These are phyloP conservation scores for Setomelanomma holmii DNA, from an alignment of 2,329 filamentous ascomycete genomes.

Conservation along the genomic window DNA sequence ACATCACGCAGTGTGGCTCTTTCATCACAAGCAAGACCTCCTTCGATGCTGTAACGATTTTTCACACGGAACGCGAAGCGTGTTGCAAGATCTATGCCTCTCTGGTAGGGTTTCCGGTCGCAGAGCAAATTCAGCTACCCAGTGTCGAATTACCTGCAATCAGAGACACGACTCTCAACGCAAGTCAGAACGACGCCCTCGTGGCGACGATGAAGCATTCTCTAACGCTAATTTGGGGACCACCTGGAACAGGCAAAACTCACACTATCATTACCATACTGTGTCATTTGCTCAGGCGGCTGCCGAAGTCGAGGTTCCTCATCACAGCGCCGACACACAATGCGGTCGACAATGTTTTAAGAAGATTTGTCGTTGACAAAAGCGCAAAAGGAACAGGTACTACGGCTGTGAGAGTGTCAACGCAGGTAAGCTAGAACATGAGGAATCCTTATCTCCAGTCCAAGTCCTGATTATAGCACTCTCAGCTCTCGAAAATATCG, in stretches of 20 bases:
- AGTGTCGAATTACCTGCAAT: constrained; percentile 19
- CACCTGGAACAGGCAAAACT: constrained; percentile 57
- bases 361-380: constrained; percentile 21
- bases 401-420: constrained; percentile 26
- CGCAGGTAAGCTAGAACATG: constrained; percentile 21
- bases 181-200: constrained; percentile 48
- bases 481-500: constrained; percentile 30
- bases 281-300: constrained; percentile 33
- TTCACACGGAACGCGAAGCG: constrained; percentile 37
- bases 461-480: not conserved
- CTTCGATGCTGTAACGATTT: constrained; percentile 46
- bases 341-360: constrained; percentile 55
- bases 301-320: constrained; percentile 37
- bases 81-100: constrained; percentile 43
- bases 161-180: constrained; percentile 33
- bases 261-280: constrained; percentile 53
- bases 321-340: constrained; percentile 56
- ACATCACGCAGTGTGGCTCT: constrained; percentile 48
- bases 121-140: constrained; percentile 13
- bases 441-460: not conserved
- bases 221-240: constrained; percentile 54
- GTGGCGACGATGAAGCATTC: constrained; percentile 35
- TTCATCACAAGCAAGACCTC: constrained; percentile 53
- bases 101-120: constrained; percentile 19
- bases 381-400: constrained; percentile 10